phyloP scores from a whole-genome alignment of 1,139 yeast genomes.

The Hemisphaericaspora lyxosophila region DNA sequence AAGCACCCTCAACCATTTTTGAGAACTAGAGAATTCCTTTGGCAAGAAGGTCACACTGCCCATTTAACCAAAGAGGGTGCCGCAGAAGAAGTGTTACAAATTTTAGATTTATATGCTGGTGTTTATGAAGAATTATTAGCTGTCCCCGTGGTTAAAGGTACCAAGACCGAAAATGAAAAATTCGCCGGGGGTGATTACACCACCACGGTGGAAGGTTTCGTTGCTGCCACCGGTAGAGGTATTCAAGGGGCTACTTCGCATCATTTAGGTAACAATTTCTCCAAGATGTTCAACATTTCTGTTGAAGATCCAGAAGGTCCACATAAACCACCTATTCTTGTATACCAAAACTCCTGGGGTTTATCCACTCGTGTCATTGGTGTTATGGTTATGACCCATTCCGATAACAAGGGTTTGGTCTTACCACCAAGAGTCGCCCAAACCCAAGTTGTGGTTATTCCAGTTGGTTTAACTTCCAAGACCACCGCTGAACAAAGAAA shows the following conservation, averaged over 20 bases:
- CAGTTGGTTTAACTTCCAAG: slow-evolving; percentile 92
- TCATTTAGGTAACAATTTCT: slow-evolving; percentile 96
- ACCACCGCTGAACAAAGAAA: slow-evolving; percentile 74
- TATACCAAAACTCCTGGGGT: slow-evolving; percentile 99
- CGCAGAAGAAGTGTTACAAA: slow-evolving; percentile 76
- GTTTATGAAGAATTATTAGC: slow-evolving; percentile 91
- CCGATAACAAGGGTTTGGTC: slow-evolving; percentile 97
- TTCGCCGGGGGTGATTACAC: slow-evolving; percentile 98
- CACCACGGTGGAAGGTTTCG: slow-evolving; percentile 94
- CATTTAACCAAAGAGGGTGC: slow-evolving; percentile 83
- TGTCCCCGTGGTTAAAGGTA: slow-evolving; percentile 95
- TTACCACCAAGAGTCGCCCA: slow-evolving; percentile 97
- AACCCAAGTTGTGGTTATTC: slow-evolving; percentile 86
- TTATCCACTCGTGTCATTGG: slow-evolving; percentile 97
- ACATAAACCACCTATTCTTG: slow-evolving; percentile 81
- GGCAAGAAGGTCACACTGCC: slow-evolving; percentile 99
- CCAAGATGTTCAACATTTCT: slow-evolving; percentile 93
- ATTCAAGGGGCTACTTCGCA: slow-evolving; percentile 99
- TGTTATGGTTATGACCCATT: slow-evolving; percentile 98
- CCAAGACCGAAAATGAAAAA: slow-evolving; percentile 94
- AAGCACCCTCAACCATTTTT: slow-evolving; percentile 99
- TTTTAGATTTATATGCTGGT: slow-evolving; percentile 81
- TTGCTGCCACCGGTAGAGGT: slow-evolving; percentile 99
- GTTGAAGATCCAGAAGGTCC: slow-evolving; percentile 94
- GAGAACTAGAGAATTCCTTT: slow-evolving; percentile 97